Base-by-base conservation (phyloP, 352 stramenopile genomes). In the Phytophthora tubulina region DNA sequence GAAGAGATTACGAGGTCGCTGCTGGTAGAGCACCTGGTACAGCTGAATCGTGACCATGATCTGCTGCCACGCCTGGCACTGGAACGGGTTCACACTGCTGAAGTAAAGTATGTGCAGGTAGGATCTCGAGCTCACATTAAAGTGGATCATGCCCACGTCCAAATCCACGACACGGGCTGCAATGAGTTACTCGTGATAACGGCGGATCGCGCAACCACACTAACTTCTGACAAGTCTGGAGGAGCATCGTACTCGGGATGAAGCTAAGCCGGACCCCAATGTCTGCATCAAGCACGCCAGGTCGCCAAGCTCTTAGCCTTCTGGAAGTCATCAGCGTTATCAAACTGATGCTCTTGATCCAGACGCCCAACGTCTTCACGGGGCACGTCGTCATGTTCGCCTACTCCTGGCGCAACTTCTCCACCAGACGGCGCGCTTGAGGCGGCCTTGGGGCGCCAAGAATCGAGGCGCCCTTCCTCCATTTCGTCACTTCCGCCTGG, bases 21-120 rank as follows among this genome's bases (percentile, higher is more conserved):
- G 91, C 72, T 97, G 97, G 85, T 97, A 97, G 70, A 95, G 97
- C 17, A 97, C 92, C 21, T 83, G 70, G n/a, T 91, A 86, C 46
- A 96, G 49, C 79, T 84, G 71, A 54, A 91, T 90, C 42, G 80
- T 76, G 15, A 93, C 90, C 2, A 83, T 84, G 27, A 91, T 89
- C 57, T 89, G 82, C 58, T 93, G 84, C 84, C 83, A 91, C 6
- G 81, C 83, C 38, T 91, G 85, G 58, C 87, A 84, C 59, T 92
- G 87, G 59, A 94, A 90, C 14, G 92, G 76, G 21, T 21, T 21
- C 15, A 69, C 82, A 27, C 84, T 83, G 56, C 73, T 81, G 75
- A 92, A 92, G 56, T 90, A 91, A 45, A 92, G 76, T 81, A 91
- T 90, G 15, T 83, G 81, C 7, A 95, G 53, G 75, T 95, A 85